Base-by-base conservation (phyloP, 306 rosid genomes). In the Sesbania bispinosa region DNA sequence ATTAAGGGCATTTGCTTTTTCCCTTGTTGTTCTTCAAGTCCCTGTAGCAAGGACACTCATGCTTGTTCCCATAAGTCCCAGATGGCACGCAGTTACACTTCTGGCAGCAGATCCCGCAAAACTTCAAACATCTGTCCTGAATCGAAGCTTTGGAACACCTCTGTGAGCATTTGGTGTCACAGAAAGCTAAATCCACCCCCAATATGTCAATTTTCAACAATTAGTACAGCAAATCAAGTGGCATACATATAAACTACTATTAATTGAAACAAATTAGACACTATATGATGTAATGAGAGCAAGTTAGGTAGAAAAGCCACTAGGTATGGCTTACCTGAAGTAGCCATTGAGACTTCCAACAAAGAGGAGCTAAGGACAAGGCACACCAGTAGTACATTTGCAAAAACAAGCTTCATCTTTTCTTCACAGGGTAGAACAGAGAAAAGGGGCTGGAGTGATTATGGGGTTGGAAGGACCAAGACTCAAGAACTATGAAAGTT, bases 31-130 rank as follows among this genome's bases (percentile, higher is more conserved):
- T 94, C 84, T 81, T 94, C 67, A 87, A 39, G 58, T 82, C 84
- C n/a, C 81, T 79, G 81, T 94, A 90, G 79, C 97, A 94, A 85
- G 97, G 91, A 83, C 97, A 90, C 81, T 94, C 92, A 65, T 89
- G 43, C 83, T 94, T 91, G 84, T 94, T 85, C 7, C 97, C 97
- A 10, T 75, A 86, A 66, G 97, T 90, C 66, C 97, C 97, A 41
- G 97, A 90, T 1, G 98, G 98, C 68, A 90, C 97, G 24, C 98
- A 90, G 0, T 85, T 30, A 67, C 98, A 94, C 71, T 80, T 87
- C 11, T 74, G 81, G 14, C 99, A 94, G 77, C 98, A 94, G 8
- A 94, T 87, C 19, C 96, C 91, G 1, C 98, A 94, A 75, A 69
- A 90, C 78, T 57, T 89, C 77, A 91, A 42, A 75, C 99, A 94